Conservation (phyloP, 2,329 filamentous ascomycete genomes). For the Pestalotiopsis sp. region DNA sequence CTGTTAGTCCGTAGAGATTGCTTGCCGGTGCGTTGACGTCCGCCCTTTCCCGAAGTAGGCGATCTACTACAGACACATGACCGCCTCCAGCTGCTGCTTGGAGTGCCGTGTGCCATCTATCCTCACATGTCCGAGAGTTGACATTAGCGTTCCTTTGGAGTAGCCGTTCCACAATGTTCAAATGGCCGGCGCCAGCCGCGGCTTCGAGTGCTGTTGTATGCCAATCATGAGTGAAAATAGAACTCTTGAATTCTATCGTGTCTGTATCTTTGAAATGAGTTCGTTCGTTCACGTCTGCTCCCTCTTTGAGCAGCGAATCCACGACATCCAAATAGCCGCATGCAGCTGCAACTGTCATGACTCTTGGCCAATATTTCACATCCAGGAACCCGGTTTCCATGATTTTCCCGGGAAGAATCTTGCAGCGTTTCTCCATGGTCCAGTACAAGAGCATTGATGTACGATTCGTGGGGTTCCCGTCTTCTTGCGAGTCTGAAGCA, state of each 20-base stretch:
- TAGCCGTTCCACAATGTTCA: background rate
- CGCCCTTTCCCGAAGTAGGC: background rate
- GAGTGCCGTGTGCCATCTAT: background rate
- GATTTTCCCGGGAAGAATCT: background rate
- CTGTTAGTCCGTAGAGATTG: background rate
- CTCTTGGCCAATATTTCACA: background rate
- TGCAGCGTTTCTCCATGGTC: background rate
- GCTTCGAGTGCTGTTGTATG: background rate
- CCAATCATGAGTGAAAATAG: background rate
- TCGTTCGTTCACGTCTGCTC: background rate
- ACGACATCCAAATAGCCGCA: no score
- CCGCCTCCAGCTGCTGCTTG: background rate
- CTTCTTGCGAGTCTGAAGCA: no score
- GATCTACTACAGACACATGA: background rate
- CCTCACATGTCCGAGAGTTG: no score
- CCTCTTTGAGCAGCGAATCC: background rate
- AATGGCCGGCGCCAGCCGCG: background rate
- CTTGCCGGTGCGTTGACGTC: background rate
- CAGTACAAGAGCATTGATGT: background rate
- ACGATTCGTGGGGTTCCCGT: no score
- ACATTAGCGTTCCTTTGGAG: background rate
- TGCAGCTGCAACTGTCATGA: no score
- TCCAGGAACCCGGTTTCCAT: background rate
- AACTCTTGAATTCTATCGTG: no score
- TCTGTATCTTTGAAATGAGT: no score